Conservation (phyloP, 768 basidiomycete genomes). For the Rhizopogon vinicolor region DNA sequence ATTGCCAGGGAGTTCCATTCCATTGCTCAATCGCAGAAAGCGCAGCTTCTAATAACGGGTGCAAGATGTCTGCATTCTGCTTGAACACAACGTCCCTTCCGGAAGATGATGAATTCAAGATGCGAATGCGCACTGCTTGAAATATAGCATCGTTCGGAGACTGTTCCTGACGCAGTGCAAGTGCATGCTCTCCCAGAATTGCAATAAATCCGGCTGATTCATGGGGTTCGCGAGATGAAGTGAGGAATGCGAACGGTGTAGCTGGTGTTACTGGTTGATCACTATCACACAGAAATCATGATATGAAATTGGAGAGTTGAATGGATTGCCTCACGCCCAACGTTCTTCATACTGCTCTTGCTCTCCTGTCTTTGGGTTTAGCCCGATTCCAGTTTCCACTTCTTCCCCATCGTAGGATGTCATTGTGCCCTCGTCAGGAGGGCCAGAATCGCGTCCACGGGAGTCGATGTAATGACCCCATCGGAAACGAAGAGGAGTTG, state of each 20-base stretch:
- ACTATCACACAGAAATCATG: not conserved
- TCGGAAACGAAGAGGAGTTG: constrained; percentile 7
- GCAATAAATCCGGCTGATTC: constrained; percentile 16
- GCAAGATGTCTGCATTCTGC: not conserved
- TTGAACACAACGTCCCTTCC: not conserved
- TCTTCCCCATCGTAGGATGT: constrained; percentile 5
- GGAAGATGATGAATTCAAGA: not conserved
- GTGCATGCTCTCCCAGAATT: constrained; percentile 12
- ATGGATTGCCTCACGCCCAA: constrained; percentile 11
- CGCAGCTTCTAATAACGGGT: not conserved
- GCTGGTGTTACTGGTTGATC: constrained; percentile 5
- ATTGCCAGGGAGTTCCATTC: not conserved
- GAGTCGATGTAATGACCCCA: constrained; percentile 16
- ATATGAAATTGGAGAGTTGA: not conserved
- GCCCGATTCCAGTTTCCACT: constrained; percentile 11
- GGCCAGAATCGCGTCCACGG: constrained; percentile 2
- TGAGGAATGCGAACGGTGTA: constrained; percentile 14
- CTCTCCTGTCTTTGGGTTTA: constrained; percentile 11
- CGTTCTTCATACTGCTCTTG: constrained; percentile 14
- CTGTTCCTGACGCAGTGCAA: constrained; percentile 7
- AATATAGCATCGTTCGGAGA: not conserved
- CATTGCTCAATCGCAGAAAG: not conserved
- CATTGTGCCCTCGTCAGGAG: constrained; percentile 12
- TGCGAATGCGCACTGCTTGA: not conserved
- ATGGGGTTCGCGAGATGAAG: constrained; percentile 3